phyloP scores from a whole-genome alignment of 2,329 filamentous ascomycete species.

The Sporothrix luriei region DNA sequence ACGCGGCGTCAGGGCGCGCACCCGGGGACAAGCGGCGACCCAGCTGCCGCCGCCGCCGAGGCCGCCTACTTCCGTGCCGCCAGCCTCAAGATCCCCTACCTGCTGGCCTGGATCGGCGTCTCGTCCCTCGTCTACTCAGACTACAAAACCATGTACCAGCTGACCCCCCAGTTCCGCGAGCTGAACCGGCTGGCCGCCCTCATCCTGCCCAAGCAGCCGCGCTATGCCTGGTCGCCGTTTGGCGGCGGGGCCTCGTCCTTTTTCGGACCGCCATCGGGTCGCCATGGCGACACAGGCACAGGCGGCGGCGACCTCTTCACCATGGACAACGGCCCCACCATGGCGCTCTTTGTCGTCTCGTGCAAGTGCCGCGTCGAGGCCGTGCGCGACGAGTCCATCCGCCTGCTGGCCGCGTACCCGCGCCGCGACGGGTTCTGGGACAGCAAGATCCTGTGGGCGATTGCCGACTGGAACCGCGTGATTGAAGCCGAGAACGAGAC shows the following conservation, averaged over 20 bases:
- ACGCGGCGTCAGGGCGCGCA: slow-evolving; percentile 33
- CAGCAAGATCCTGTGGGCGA: slow-evolving; percentile 47
- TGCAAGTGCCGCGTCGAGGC: slow-evolving; percentile 47
- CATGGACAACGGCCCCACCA: slow-evolving; percentile 52
- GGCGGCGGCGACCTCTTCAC: slow-evolving; percentile 45
- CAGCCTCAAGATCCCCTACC: slow-evolving; percentile 49
- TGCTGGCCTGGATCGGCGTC: slow-evolving; percentile 48
- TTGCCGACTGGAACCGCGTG: slow-evolving; percentile 46
- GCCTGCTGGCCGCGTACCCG: slow-evolving; percentile 48
- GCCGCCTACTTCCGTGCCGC: slow-evolving; percentile 44
- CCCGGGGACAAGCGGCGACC: neutral
- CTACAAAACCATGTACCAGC: slow-evolving; percentile 43
- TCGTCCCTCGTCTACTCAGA: slow-evolving; percentile 46
- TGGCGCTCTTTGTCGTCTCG: slow-evolving; percentile 49
- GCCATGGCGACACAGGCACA: neutral
- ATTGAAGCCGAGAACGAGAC: slow-evolving; percentile 42
- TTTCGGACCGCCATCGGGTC: neutral
- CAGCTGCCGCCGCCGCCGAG: slow-evolving; percentile 29
- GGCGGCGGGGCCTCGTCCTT: slow-evolving; percentile 15
- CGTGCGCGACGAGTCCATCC: slow-evolving; percentile 46
- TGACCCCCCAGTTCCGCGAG: slow-evolving; percentile 50
- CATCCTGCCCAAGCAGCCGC: slow-evolving; percentile 41
- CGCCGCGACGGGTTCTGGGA: slow-evolving; percentile 51
- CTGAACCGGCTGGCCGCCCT: slow-evolving; percentile 46
- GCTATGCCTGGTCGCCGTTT: slow-evolving; percentile 16